Base-by-base conservation (phyloP, 1,284 basidiomycete genomes). In the Microbotryum scabiosae region DNA sequence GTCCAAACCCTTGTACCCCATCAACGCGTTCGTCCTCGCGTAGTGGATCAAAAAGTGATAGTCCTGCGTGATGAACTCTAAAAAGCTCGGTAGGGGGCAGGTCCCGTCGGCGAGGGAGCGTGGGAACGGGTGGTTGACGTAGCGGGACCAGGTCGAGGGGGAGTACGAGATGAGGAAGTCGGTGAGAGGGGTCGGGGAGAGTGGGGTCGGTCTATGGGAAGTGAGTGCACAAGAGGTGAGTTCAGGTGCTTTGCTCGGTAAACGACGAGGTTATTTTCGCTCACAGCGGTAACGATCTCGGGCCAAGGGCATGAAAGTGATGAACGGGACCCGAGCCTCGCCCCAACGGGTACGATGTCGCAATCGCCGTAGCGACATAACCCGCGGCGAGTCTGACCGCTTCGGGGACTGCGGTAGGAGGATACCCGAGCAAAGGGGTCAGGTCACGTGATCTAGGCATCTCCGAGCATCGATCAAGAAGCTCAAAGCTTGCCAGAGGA, bases 311-410 rank as follows among this genome's bases (percentile, higher is more conserved):
- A 71, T 90, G 87, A 57, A 86, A 78, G 73, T 97, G 92, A 74
- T 97, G 90, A 23, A 97, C 79, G 1, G 93, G 91, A 0, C 91
- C 92, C 59, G 86, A 78, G 0, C 93, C 92, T 9, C 78, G 75
- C 2, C 92, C 93, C 2, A 94, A 80, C 0, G 82, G 75, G 51
- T 80, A 77, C 0, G 91, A 86, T 0, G 82, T 81, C 41, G 82
- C 81, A 51, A 97, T 93, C 0, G 85, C 90, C 0, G 81, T 74
- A 70, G 91, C 82, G 0, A 88, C 89, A 71, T 87, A 97, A 8
- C 75, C 73, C 1, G 85, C 85, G 0, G 86, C 90, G 14, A 75
- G 72, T 18, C 78, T 73, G 0, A 82, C 80, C 0, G 88, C 86
- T 14, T 83, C 80, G 1, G 76, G 72, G 28, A 88, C 83, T 84